Evolutionary conservation across 1,139 yeast genomes (phyloP).

Genomic region (Suhomyces choctaworum): DNA sequence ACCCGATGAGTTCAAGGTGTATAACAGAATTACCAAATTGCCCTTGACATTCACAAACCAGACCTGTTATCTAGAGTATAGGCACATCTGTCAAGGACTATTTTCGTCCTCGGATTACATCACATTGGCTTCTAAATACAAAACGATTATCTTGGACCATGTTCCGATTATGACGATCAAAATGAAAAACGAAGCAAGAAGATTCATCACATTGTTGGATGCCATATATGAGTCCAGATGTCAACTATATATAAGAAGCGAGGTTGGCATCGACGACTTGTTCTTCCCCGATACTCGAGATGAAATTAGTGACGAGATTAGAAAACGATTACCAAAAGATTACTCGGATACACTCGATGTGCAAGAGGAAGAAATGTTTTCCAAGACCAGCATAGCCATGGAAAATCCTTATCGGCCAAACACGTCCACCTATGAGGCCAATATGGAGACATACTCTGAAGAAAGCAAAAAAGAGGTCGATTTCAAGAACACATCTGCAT

Average conservation of each 20-base stretch:
- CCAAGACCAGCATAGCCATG: slow-evolving; percentile 61
- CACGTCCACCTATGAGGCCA: slow-evolving; percentile 57
- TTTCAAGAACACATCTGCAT: slow-evolving; percentile 53
- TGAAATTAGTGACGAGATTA: slow-evolving; percentile 14
- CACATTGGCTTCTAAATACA: slow-evolving; percentile 60
- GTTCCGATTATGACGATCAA: slow-evolving; percentile 60
- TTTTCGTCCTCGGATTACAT: slow-evolving; percentile 71
- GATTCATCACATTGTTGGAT: slow-evolving; percentile 66
- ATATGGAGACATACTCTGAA: slow-evolving; percentile 39
- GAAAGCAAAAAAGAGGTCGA: slow-evolving; percentile 23
- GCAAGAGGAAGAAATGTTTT: slow-evolving; percentile 69
- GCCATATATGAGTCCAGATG: slow-evolving; percentile 70
- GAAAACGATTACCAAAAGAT: slow-evolving; percentile 8
- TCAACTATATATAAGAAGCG: slow-evolving; percentile 53
- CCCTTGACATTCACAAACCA: slow-evolving; percentile 41
- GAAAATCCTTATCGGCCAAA: slow-evolving; percentile 71
- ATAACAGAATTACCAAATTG: slow-evolving; percentile 52
- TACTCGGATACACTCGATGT: slow-evolving; percentile 36
- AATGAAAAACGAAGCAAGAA: slow-evolving; percentile 67
- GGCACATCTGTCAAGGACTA: slow-evolving; percentile 56
- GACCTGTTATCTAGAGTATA: slow-evolving; percentile 53
- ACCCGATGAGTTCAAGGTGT: slow-evolving; percentile 47
- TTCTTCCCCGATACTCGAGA: slow-evolving; percentile 57
- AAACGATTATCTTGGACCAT: slow-evolving; percentile 56
- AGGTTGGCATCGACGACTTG: slow-evolving; percentile 48